These are phyloP conservation scores for Knufia fluminis DNA, from an alignment of 2,329 filamentous ascomycete species.

Conservation along the genomic window DNA sequence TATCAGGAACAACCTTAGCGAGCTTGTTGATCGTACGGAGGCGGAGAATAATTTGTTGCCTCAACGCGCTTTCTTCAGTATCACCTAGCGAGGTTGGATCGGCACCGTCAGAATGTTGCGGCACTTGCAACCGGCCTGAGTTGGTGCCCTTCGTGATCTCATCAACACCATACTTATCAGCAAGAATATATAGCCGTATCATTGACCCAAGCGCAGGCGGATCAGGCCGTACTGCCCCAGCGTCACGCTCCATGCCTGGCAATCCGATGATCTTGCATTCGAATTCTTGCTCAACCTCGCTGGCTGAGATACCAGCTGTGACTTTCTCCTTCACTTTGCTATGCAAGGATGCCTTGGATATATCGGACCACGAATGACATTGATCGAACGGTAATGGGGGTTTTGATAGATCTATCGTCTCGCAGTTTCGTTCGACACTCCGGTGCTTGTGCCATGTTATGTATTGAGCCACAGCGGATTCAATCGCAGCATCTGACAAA, in stretches of 20 bases:
- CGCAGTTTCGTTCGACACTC: slow-evolving; percentile 16
- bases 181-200: slow-evolving; percentile 13
- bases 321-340: too few relatives aligned
- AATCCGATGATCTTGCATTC: neutral
- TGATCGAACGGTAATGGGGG: neutral
- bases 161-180: slow-evolving; percentile 14
- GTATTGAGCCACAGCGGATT: neutral
- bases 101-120: neutral
- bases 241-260: neutral
- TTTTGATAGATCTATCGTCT: neutral
- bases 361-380: too few relatives aligned
- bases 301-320: too few relatives aligned
- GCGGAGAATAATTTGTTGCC: neutral
- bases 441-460: neutral
- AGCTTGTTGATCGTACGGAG: neutral
- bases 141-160: too few relatives aligned
- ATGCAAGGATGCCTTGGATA: too few relatives aligned
- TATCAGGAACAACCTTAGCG: slow-evolving; percentile 3
- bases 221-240: neutral
- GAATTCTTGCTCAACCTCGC: neutral
- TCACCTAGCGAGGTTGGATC: neutral
- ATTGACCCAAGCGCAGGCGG: slow-evolving; percentile 3
- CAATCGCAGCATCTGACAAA: neutral
- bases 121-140: too few relatives aligned
- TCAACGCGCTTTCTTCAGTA: neutral